Percentiles rank a stretch among this genome's conserved stretches.
phyloP scores from a whole-genome alignment of 2,329 filamentous ascomycete genomes.

The Diaporthe vaccinii region DNA sequence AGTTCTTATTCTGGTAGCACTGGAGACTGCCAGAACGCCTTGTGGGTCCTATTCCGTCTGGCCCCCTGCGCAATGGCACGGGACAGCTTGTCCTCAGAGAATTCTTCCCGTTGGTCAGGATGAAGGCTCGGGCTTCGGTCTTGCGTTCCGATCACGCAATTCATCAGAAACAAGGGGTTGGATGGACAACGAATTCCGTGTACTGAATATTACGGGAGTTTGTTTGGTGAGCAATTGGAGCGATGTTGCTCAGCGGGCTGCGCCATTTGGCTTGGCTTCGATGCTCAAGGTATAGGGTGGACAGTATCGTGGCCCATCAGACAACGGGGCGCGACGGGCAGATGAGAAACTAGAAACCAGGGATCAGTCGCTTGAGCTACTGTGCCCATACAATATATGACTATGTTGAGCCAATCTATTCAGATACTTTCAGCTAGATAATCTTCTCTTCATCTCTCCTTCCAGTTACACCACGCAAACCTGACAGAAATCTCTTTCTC shows the following conservation, averaged over 20 bases:
- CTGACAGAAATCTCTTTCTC: no score
- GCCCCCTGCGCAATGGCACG: not conserved
- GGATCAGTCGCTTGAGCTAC: not conserved
- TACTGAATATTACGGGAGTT: slow-evolving; percentile 2
- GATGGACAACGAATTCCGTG: not conserved
- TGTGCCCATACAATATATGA: no score
- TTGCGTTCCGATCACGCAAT: not conserved
- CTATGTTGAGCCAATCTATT: no score
- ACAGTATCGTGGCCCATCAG: no score
- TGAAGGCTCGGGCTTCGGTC: not conserved
- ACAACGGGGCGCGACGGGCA: no score
- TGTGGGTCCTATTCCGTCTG: not conserved
- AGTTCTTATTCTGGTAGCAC: not conserved
- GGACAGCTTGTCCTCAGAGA: not conserved
- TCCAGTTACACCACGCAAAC: no score
- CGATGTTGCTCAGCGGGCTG: not conserved
- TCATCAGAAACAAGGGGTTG: not conserved
- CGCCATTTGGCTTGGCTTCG: not conserved
- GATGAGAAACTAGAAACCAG: not conserved
- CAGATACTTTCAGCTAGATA: no score
- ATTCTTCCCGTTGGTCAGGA: not conserved
- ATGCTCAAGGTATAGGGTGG: not conserved
- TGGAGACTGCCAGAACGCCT: not conserved
- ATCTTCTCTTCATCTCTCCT: no score
- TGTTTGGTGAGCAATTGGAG: not conserved